Evolutionary conservation across 2,329 filamentous ascomycete genomes (phyloP), one percentile per base, ranked within the genome.

Genomic region (Botrytis fragariae): DNA sequence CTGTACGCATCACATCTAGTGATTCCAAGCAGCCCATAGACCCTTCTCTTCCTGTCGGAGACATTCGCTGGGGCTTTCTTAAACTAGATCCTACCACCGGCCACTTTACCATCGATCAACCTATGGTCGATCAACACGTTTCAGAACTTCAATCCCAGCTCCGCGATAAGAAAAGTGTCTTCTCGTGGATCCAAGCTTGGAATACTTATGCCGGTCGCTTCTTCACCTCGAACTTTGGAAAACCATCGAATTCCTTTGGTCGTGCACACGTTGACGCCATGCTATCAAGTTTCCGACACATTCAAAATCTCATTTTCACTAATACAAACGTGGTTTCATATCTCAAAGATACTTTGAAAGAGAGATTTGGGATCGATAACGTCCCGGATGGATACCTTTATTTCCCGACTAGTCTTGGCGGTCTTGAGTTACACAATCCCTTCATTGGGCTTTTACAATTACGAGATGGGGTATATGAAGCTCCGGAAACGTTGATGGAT

Each of bases 1-100:
- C 84, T 18, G 84, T 85, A 0, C 82, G 82, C 14, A 81, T 87
- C 64, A 69, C 77, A 10, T 74, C 75, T 51, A n/a, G 37, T 37
- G 5, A 9, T 42, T 18, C 60, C 20, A 29, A 42, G 14, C 18
- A 69, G 6, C 29, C 37, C 29, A 76, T 78, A 22, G 67, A 75
- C 72, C 65, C 73, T 65, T 72, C 71, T 48, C 84, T 90, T 4
- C 88, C 89, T 1, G 69, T 77, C 5, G 88, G 88, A 0, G 83
- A 86, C 10, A 86, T 90, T 57, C 83, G 85, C 48, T 90, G 88
- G 87, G 89, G 88, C 0, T 89, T 91, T 76, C 81, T 91, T 59
- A 81, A 83, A 72, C 83, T 91, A 5, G 85, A 89, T 73, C 79
- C 84, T 4, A 74, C 80, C 6, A 79, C 83, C n/a, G 85, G 86